Base-by-base conservation (phyloP, 176 grass and related monocot genomes). In the Guadua angustifolia region DNA sequence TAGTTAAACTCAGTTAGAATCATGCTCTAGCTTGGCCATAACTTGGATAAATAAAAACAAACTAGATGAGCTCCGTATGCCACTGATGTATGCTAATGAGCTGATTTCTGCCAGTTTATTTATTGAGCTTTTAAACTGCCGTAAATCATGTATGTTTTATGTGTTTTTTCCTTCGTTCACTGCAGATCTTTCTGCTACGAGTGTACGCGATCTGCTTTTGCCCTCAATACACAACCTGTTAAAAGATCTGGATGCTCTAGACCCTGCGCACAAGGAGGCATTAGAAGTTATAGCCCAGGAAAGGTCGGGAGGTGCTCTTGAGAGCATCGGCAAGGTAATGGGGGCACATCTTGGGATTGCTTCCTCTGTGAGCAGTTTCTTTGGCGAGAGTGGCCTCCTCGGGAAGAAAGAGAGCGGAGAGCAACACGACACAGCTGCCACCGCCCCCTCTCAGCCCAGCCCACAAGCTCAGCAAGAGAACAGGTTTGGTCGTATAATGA, bases 241-340 rank as follows among this genome's bases (percentile, higher is more conserved):
- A 68, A 94, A 90, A 76, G 96, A 95, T 77, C 63, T 79, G 5
- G 96, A 98, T 90, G 83, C 91, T 84, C 87, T 95, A 56, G 93
- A 98, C 87, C 93, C 93, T 79, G 93, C 93, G 6, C 96, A 98
- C 68, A 98, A 98, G 82, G 95, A 98, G 75, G 95, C 93, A 88
- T 60, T 98, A 44, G 95, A 95, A 92, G 83, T 98, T 55, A 94
- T 95, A 79, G 63, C 83, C 61, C 89, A 82, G 59, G 95, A 98
- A 86, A 87, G 95, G 77, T 95, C 93, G 18, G 93, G 87, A 61
- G 88, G 89, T 53, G 86, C 89, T 44, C 87, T 98, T 6, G 95
- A 95, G 77, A 95, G 85, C 80, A 86, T 95, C 77, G 89, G 91
- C 44, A 98, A 95, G 80, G 95, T 87, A 36, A 98, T 98, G 95